These are phyloP conservation scores for Kentomonas sorsogonicus DNA, from an alignment of 208 protist species.

Conservation along the genomic window DNA sequence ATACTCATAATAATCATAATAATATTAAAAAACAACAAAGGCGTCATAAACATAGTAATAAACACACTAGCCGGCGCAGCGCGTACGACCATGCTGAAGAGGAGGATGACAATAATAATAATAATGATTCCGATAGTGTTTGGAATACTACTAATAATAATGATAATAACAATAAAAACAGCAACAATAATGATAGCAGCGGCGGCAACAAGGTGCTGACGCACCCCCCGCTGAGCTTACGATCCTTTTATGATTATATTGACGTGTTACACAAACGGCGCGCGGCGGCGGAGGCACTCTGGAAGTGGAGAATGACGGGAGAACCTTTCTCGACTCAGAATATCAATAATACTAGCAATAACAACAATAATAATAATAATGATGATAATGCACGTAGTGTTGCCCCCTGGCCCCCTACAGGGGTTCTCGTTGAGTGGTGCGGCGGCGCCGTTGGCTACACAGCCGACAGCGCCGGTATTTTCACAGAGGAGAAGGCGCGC, in stretches of 20 bases:
- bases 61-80: no score
- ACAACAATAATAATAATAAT: constrained; percentile 6
- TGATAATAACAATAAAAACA: neutral
- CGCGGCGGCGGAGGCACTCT: no score
- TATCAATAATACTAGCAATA: constrained; percentile 6
- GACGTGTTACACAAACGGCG: no score
- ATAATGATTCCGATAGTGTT: constrained; percentile 4
- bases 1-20: constrained; percentile 6
- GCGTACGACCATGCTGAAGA: no score
- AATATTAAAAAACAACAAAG: neutral
- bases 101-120: constrained; percentile 3
- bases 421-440: no score
- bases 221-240: no score
- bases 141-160: neutral
- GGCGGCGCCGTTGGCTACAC: no score
- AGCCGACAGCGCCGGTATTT: no score
- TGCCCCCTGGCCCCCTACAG: no score
- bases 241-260: neutral
- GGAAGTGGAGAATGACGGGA: neutral
- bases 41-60: neutral
- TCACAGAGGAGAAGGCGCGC: no score
- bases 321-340: neutral
- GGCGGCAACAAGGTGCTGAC: no score
- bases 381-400: no score
- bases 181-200: neutral